phyloP scores from a whole-genome alignment of 169 alveolate species.

The Cryptosporidium sp. region DNA sequence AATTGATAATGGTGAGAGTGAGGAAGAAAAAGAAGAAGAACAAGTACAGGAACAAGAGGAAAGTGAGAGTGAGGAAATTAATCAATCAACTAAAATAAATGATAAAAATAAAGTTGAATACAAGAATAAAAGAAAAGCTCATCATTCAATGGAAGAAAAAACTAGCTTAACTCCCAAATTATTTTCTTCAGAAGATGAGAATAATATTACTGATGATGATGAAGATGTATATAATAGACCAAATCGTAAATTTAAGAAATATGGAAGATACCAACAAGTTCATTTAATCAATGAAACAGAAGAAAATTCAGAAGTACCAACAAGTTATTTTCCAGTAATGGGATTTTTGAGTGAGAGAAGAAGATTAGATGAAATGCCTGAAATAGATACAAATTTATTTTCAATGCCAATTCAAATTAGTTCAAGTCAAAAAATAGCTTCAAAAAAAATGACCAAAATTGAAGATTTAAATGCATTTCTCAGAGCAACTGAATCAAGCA shows the following conservation, averaged over 20 bases:
- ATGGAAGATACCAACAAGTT: neutral
- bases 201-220: neutral
- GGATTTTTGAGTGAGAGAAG: conserved; percentile 72
- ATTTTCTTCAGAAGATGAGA: conserved; percentile 25
- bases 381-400: conserved; percentile 52
- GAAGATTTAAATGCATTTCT: conserved; percentile 47
- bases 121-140: neutral
- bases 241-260: neutral
- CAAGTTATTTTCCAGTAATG: conserved; percentile 48
- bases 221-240: neutral
- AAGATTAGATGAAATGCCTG: conserved; percentile 72
- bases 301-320: neutral
- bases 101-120: neutral
- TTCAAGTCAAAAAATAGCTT: neutral
- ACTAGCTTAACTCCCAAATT: neutral
- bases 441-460: conserved; percentile 19
- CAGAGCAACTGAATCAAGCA: neutral
- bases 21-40: neutral
- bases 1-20: neutral
- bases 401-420: conserved; percentile 29
- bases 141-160: neutral
- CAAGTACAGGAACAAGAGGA: conserved; percentile 1
- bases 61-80: conserved; percentile 29
- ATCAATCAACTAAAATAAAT: neutral
- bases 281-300: neutral